Conservation (phyloP, 106 monocot genomes). For the Allium sativum region DNA sequence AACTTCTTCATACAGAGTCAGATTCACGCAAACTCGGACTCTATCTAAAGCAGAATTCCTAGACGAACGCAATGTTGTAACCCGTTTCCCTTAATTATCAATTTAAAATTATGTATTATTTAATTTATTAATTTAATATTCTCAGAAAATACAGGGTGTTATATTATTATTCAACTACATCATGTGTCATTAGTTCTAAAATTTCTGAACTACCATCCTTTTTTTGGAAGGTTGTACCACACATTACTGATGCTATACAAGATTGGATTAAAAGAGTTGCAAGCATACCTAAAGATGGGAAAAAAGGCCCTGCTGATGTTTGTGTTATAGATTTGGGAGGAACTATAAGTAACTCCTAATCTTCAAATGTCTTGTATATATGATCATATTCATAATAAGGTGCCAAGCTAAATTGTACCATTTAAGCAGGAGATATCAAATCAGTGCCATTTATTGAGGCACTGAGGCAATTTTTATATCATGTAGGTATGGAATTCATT, state of each 20-base stretch:
- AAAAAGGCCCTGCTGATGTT: conserved; percentile 79
- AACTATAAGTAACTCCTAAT: conserved; percentile 61
- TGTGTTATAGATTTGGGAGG: conserved; percentile 93
- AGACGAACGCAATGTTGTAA: too few species aligned
- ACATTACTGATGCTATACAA: conserved; percentile 85
- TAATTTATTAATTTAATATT: too few species aligned
- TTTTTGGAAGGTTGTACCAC: conserved; percentile 58
- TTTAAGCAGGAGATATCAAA: conserved; percentile 26
- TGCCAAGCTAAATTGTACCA: conserved; percentile 1
- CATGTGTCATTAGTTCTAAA: neutral
- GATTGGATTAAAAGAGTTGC: conserved; percentile 89
- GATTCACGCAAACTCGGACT: too few species aligned
- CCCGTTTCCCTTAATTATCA: too few species aligned
- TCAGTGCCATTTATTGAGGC: conserved; percentile 32
- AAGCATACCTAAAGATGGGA: conserved; percentile 67
- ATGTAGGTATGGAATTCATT: conserved; percentile 14
- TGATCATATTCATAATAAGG: neutral
- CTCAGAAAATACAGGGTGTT: too few species aligned
- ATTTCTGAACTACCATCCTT: conserved; percentile 1
- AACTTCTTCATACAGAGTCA: too few species aligned
- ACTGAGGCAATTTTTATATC: conserved; percentile 21
- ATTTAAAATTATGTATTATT: too few species aligned
- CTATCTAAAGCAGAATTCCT: too few species aligned
- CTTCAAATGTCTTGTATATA: neutral
- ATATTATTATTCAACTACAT: neutral